Evolutionary conservation across 1,284 basidiomycete species (phyloP), one percentile per base, ranked within the genome.

Genomic region (Fereydounia khargensis): DNA sequence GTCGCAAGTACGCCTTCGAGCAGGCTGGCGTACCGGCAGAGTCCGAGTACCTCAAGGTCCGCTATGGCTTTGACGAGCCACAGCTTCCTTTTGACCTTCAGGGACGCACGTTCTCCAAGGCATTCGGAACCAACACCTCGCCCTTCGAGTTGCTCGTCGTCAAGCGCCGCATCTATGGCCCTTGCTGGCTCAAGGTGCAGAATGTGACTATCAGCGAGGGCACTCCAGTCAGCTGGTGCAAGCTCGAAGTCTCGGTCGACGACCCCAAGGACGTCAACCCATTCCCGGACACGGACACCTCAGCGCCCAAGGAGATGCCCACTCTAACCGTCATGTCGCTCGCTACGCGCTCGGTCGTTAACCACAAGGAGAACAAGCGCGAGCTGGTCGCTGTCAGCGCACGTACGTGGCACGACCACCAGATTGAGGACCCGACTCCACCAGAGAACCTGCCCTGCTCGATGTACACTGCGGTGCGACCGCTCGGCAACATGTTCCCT

Each of bases 151-250:
- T 92, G 7, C 83, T 99, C n/a, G 90, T 91, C 1, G 70, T 98
- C 43, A 97, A 97, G 78, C 84, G 91, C 27, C 91, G 91, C 78
- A 96, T 98, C 58, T 97, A 96, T 89, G 95, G 95, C 3, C 92
- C 95, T 0, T 98, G 95, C 76, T 98, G 94, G 95, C 80, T 99
- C 39, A 83, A 87, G 50, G 82, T 99, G 58, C 86, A 10, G 78
- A 82, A 35, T 78, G 89, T 17, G 85, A 85, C 67, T 87, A 16
- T 92, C 89, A 42, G 48, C 10, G 52, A 46, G 18, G 60, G 56
- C 22, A 53, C 64, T 21, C 60, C 66, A 16, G 47, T 70, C 42
- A 68, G 63, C 18, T 73, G 70, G 68, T 65, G 62, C 42, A 94
- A 95, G 79, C 79, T 95, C 20, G 94, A 98, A 78, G 87, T 85